Evolutionary conservation across 2,329 filamentous ascomycete genomes (phyloP).

Genomic region (Mycogone perniciosa): DNA sequence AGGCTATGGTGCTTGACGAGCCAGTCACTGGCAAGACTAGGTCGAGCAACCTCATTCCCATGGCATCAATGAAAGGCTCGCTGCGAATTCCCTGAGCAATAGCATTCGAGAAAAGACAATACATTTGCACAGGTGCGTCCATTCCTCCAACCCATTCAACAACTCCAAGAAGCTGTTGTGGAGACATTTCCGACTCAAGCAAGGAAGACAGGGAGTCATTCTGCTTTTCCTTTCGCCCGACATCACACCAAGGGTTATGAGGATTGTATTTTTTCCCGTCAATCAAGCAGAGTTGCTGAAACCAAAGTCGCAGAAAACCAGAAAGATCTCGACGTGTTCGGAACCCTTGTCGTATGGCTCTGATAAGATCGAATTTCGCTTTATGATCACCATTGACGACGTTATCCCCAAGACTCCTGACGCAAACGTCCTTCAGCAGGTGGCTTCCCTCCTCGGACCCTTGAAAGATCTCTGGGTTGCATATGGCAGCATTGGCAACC

Average conservation of each 20-base stretch:
- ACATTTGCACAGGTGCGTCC: conserved; percentile 27
- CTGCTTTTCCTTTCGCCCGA: conserved; percentile 17
- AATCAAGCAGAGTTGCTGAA: conserved; percentile 32
- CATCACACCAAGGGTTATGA: conserved; percentile 29
- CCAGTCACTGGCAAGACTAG: conserved; percentile 25
- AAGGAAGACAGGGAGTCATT: conserved; percentile 17
- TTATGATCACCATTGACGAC: conserved; percentile 16
- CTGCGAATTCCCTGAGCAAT: conserved; percentile 36
- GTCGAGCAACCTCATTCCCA: conserved; percentile 34
- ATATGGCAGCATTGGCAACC: conserved; percentile 34
- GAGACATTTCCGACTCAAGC: conserved; percentile 39
- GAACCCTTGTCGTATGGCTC: conserved; percentile 38
- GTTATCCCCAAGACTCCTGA: conserved; percentile 23
- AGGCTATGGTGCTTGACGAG: conserved; percentile 24
- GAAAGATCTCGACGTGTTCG: conserved; percentile 38
- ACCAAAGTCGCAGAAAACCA: conserved; percentile 43
- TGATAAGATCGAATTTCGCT: conserved; percentile 31
- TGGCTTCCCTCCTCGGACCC: conserved; percentile 31
- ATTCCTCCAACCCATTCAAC: conserved; percentile 37
- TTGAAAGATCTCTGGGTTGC: conserved; percentile 44
- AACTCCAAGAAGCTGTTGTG: conserved; percentile 37
- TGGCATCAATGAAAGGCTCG: conserved; percentile 37
- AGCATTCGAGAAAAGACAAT: conserved; percentile 37
- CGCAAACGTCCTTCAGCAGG: conserved; percentile 36
- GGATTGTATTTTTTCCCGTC: conserved; percentile 23